Base-by-base conservation (phyloP, 768 basidiomycete species). In the Trametes elegans region DNA sequence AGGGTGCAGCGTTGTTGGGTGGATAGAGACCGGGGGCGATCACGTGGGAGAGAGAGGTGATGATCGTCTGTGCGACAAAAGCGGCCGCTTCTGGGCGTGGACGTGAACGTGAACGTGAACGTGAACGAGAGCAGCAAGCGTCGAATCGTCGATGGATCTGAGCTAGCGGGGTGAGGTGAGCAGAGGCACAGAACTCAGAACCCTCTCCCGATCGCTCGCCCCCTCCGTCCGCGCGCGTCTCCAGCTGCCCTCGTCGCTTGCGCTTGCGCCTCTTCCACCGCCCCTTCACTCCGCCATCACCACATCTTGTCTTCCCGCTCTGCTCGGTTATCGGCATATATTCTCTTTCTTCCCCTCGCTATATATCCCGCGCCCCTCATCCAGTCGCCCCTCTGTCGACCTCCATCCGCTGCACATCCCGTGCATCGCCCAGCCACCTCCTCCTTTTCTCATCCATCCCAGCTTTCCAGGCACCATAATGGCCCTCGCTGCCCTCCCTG, bases 401-500 rank as follows among this genome's bases (percentile, higher is more conserved):
- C 39, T 39, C 26, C 27, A 27, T 29, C 32, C 45, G 24, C 18
- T 35, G 41, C 51, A 36, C 32, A 5, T 18, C 29, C 34, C 49
- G 43, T 23, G 31, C 49, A n/a, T n/a, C 53, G 16, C 34, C 29
- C 41, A 10, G 28, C 24, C 38, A n/a, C 44, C 34, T 9, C 13
- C 43, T 21, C 27, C 34, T 47, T 58, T 35, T 52, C 59, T 49
- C 23, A 38, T 18, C 3, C 35, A 48, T 42, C 23, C 42, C 38
- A 42, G 41, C 29, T 19, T 43, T 41, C 42, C 53, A 46, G 26
- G 31, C 58, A 36, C 14, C 59, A 47, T 43, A 66, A 80, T 82
- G 81, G 73, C 75, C 60, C 65, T 81, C 58, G 59, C 69, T 40
- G 61, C 57, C 29, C 74, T 89, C 44, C 88, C 88, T 47, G 59